Conservation (phyloP, 2,329 filamentous ascomycete species). For the Albifimbria verrucaria region DNA sequence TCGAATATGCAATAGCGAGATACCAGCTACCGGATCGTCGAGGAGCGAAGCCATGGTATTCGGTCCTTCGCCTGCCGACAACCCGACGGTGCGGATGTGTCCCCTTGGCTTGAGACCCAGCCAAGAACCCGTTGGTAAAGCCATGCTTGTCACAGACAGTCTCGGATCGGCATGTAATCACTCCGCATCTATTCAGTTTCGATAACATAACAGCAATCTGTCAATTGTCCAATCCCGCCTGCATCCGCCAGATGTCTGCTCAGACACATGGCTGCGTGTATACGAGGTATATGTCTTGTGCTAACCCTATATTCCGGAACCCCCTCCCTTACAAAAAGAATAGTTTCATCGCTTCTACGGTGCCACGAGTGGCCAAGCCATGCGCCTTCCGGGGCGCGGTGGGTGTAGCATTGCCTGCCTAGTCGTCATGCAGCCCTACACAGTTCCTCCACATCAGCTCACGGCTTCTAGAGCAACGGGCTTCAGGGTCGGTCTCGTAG, state of each 20-base stretch:
- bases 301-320: not conserved
- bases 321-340: not conserved
- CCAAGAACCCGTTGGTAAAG: too few relatives aligned
- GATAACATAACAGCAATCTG: not conserved
- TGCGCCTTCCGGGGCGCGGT: not conserved
- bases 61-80: not conserved
- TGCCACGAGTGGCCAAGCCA: not conserved
- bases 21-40: not conserved
- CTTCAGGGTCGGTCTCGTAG: not conserved
- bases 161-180: too few relatives aligned
- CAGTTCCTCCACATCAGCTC: not conserved
- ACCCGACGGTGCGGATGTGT: not conserved
- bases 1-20: too few relatives aligned
- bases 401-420: not conserved
- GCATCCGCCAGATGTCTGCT: not conserved
- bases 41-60: not conserved
- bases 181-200: not conserved
- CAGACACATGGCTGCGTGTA: too few relatives aligned
- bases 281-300: not conserved
- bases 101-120: not conserved
- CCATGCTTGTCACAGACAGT: too few relatives aligned
- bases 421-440: not conserved
- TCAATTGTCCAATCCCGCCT: not conserved
- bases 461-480: not conserved
- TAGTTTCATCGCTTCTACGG: not conserved